Evolutionary conservation across 257 asterid species (phyloP).

Genomic region (Solanum chilense): DNA sequence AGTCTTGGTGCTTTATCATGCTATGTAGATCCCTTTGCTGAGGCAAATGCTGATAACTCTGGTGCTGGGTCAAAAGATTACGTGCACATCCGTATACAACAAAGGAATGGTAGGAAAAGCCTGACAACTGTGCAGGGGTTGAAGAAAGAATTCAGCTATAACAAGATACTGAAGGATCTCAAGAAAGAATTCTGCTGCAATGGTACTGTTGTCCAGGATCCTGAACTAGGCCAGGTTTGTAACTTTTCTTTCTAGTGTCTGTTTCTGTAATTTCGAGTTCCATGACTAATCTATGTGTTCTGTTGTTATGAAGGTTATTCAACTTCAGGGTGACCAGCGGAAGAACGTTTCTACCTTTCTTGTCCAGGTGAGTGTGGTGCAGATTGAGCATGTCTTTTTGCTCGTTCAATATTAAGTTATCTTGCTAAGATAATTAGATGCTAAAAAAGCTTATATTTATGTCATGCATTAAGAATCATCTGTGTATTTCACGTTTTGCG

Average conservation of each 20-base stretch:
- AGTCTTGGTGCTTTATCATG: neutral
- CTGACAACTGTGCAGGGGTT: conserved; percentile 63
- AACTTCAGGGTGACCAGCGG: conserved; percentile 84
- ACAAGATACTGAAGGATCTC: conserved; percentile 66
- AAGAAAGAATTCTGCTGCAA: conserved; percentile 91
- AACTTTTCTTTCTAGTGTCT: neutral
- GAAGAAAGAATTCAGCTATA: conserved; percentile 60
- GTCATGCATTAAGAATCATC: neutral
- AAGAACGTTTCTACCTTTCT: conserved; percentile 75
- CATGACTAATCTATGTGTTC: neutral
- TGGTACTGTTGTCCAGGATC: conserved; percentile 88
- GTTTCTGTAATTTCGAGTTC: neutral
- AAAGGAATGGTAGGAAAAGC: conserved; percentile 70
- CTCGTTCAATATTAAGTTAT: neutral
- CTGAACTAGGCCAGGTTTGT: conserved; percentile 79
- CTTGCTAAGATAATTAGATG: neutral
- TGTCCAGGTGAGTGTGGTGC: conserved; percentile 29
- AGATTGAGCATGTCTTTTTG: neutral
- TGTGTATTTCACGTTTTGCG: neutral
- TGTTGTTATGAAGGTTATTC: conserved; percentile 45
- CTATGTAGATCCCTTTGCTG: conserved; percentile 54
- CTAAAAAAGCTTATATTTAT: neutral
- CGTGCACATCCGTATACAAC: conserved; percentile 60
- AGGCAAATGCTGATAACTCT: conserved; percentile 64
- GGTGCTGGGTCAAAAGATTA: conserved; percentile 66